Evolutionary conservation across 1,284 basidiomycete species (phyloP), one percentile per base, ranked within the genome.

Genomic region (Cryptococcus amylolentus): DNA sequence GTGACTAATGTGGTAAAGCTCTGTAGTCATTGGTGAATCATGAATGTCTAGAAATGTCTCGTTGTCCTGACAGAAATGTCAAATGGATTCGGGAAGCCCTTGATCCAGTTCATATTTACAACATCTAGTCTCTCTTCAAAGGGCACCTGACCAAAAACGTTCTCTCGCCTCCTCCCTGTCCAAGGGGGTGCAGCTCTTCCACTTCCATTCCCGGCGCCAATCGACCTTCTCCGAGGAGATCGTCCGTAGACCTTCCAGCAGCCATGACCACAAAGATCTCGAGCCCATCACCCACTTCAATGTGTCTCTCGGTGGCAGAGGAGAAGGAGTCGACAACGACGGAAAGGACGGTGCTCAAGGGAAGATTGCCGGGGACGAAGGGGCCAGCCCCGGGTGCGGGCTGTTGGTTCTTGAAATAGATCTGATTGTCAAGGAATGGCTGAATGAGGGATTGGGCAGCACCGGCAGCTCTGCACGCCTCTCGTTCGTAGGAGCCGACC

Each of bases 391-490:
- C 53, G 80, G 81, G 62, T 83, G 83, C 63, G 86, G 81, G 60
- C 77, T 70, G 69, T 78, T 95, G 92, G 77, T 97, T 97, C 84
- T 90, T 91, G 81, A 92, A 94, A 83, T 95, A 94, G 70, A 96
- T 91, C 84, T 95, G 92, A 77, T 94, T 96, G 78, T 97, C 93
- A 70, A 97, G 81, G 84, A 96, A 95, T 4, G 93, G 93, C 73
- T 97, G 93, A 14, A 97, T 85, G 40, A 97, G 83, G 48, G 86
- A 84, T 73, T 91, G 88, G 26, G 92, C 93, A 10, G 92, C 89
- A 57, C 93, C 93, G 48, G 92, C 91, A 39, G 91, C 91, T 64
- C 93, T 87, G 79, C 93, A 96, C 43, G 89, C 85, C 79, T 95
- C 91, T 60, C 93, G 88, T 77, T 96, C 92, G 77, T 96, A 97